Base-by-base conservation (phyloP, 148 eudicot species). In the Dianthus caryophyllus region DNA sequence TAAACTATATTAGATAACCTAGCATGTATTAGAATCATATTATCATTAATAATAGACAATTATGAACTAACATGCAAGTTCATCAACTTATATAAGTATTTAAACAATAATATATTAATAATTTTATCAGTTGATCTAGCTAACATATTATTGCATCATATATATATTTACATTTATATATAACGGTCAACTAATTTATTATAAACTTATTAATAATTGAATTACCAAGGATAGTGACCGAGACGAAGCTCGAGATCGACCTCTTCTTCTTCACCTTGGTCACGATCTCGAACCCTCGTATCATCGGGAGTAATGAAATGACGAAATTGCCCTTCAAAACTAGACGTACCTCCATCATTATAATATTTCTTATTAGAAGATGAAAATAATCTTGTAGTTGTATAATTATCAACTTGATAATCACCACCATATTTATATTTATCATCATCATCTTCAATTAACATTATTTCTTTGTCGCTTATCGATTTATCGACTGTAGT, bases 181-280 rank as follows among this genome's bases (percentile, higher is more conserved):
- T n/a, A n/a, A n/a, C n/a, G n/a, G n/a, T n/a, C n/a, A n/a, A n/a
- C n/a, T n/a, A n/a, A n/a, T n/a, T n/a, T n/a, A n/a, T n/a, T n/a
- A n/a, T n/a, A n/a, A n/a, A n/a, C n/a, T n/a, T n/a, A n/a, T n/a
- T n/a, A n/a, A n/a, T n/a, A n/a, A n/a, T n/a, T n/a, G n/a, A n/a
- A 46, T 67, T 77, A 73, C 79, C 81, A 85, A 22, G 83, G 81
- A 75, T 78, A 68, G 44, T 79, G 63, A 63, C 90, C 90, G 58
- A 86, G 90, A 64, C 90, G 79, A 65, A 86, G 87, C 78, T 86
- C 90, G 55, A 86, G 78, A 77, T 86, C 90, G 65, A 86, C 55
- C 47, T 71, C 85, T 64, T 77, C 85, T 64, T 77, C 76, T 10
- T 70, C 82, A 55, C 73, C 74, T 57, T 68, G 17, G 17, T 55